Evolutionary conservation across 768 basidiomycete genomes (phyloP).

Genomic region (Cyclocybe aegerita): DNA sequence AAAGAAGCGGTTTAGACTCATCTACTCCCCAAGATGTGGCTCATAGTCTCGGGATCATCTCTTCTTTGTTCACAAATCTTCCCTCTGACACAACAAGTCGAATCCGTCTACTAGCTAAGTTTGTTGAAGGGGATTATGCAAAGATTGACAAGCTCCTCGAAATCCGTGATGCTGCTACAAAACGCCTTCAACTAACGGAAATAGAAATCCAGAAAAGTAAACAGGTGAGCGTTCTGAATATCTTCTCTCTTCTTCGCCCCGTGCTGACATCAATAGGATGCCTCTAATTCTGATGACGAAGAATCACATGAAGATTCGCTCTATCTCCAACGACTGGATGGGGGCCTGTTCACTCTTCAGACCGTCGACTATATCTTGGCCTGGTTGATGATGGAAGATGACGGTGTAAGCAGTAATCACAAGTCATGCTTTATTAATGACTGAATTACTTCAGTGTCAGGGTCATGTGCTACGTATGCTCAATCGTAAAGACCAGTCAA

Average conservation of each 20-base stretch:
- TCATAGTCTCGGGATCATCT: conserved; percentile 85
- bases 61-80: conserved; percentile 85
- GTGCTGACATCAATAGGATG: background rate
- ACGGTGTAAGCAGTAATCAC: conserved; percentile 66
- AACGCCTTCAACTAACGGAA: conserved; percentile 60
- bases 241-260: background rate
- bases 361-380: conserved; percentile 92
- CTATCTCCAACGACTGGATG: conserved; percentile 87
- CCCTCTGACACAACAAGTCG: conserved; percentile 80
- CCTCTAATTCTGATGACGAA: conserved; percentile 50
- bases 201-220: conserved; percentile 68
- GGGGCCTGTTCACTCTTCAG: conserved; percentile 86
- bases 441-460: conserved; percentile 57
- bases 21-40: conserved; percentile 79
- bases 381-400: conserved; percentile 98
- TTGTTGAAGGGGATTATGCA: conserved; percentile 90
- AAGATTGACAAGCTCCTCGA: conserved; percentile 94
- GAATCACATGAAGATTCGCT: conserved; percentile 62
- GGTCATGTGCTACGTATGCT: conserved; percentile 77
- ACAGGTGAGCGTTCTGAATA: conserved; percentile 41
- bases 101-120: conserved; percentile 86
- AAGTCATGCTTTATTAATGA: background rate
- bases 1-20: conserved; percentile 44
- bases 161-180: conserved; percentile 69
- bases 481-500: conserved; percentile 64